Evolutionary conservation across 2,329 filamentous ascomycete genomes (phyloP), one percentile per base, ranked within the genome.

Genomic region (Talaromyces sp.): DNA sequence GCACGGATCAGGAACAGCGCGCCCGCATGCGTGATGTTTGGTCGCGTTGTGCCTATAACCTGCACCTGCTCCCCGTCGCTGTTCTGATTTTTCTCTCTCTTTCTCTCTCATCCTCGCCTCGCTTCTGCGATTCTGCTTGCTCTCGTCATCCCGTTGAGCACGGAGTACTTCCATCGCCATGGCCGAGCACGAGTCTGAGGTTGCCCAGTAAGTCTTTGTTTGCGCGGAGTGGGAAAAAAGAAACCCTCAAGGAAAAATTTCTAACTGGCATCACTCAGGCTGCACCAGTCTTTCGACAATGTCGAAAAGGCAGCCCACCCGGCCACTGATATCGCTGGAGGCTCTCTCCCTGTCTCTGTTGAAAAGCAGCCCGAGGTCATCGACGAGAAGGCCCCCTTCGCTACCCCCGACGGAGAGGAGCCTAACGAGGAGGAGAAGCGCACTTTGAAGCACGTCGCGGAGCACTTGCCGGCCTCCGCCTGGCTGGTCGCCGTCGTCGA

Each of bases 401-500:
- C 58, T 24, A 77, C 75, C 4, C 66, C 74, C 4, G 82, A 83
- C 62, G 81, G 81, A 54, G 78, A 78, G 56, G 81, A 84, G 17
- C 82, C 83, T 55, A 84, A 74, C 26, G 76, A 81, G 1, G 73
- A 80, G 19, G 83, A 86, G 71, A 80, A 77, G 71, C 71, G 66
- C 26, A 77, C 75, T 4, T 71, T 85, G 57, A 81, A 80, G 54
- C 82, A 83, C 64, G 66, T 85, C 32, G 81, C 81, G 43, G 83
- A 85, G 71, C 81, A 79, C 62, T 73, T 85, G 55, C 84, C 84
- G 13, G 64, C 79, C 35, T 82, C 82, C 0, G 82, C 82, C 57
- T 85, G 81, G 74, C 74, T 85, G 57, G 82, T 86, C 32, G 83
- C 82, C 31, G 65, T 83, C 17, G 81, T 86, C 52, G 84, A 85